These are phyloP conservation scores for Xylaria sp. DNA, from an alignment of 2,329 filamentous ascomycete genomes.

Conservation along the genomic window DNA sequence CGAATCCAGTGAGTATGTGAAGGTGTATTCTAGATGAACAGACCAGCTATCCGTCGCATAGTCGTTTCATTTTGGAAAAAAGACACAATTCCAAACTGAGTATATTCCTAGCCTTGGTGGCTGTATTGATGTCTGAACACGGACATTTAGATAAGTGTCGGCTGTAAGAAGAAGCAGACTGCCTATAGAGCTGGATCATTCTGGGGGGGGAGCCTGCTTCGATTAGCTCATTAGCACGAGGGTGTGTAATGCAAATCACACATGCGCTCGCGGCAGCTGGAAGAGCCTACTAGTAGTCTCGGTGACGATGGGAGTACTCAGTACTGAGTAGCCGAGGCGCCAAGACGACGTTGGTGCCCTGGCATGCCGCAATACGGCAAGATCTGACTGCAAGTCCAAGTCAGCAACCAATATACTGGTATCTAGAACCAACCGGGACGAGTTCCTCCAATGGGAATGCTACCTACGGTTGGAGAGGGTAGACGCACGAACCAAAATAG, in stretches of 20 bases:
- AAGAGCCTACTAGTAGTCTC: conserved; percentile 7
- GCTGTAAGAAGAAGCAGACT: background rate
- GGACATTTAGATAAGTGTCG: background rate
- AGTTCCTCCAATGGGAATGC: conserved; percentile 21
- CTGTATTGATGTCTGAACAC: background rate
- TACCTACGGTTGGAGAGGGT: conserved; percentile 13
- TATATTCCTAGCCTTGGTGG: conserved; percentile 15
- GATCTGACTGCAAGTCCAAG: conserved; percentile 21
- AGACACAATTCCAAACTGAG: background rate
- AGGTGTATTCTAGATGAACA: conserved; percentile 12
- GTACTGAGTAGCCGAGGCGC: conserved; percentile 5
- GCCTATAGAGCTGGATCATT: background rate
- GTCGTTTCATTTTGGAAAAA: background rate
- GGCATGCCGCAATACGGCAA: conserved; percentile 15
- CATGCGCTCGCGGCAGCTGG: conserved; percentile 8
- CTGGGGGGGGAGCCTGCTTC: conserved; percentile 1
- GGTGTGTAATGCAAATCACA: conserved; percentile 9
- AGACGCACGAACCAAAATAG: conserved; percentile 16
- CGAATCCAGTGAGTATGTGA: conserved; percentile 20
- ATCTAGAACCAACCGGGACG: conserved; percentile 22
- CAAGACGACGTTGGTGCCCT: conserved; percentile 29
- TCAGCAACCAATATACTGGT: conserved; percentile 26
- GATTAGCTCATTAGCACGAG: background rate
- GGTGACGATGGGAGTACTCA: background rate
- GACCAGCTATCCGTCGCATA: background rate